Evolutionary conservation across 2,329 filamentous ascomycete genomes (phyloP), one percentile per base, ranked within the genome.

Genomic region (Ascosphaera pollenicola): DNA sequence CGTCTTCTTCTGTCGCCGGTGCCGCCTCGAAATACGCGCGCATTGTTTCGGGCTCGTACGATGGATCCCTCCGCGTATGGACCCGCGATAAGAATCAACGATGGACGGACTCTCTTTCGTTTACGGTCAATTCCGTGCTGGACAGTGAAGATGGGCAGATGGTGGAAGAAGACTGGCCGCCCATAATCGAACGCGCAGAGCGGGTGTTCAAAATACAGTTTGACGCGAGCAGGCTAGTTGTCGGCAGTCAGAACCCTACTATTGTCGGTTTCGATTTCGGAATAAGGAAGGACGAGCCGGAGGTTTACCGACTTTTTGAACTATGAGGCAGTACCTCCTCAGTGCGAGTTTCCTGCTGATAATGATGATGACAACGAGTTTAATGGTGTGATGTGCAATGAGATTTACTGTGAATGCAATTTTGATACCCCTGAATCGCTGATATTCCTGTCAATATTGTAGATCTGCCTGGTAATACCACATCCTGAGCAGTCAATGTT

Each of bases 251-350:
- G 55, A 83, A 89, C 41, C 76, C 76, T 31, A 74, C 78, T 13
- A 95, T 98, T 51, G 83, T 95, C 0, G 89, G 85, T 0, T 98
- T 89, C 89, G 89, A 98, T 56, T 98, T 95, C 65, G 89, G 84
- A 42, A 82, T 84, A 47, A 78, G 73, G 10, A 24, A 24, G 21
- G 5, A 24, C 21, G 21, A 24, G 21, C 21, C 21, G 21, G 21
- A 24, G 21, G 21, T 24, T 24, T 24, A 24, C 10, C 5, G 21
- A 5, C 10, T 24, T 24, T 24, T 24, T 24, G 21, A 24, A 10
- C 10, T 24, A 24, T 24, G 21, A 24, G 21, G 21, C n/a, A n/a
- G n/a, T n/a, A n/a, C n/a, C n/a, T n/a, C n/a, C n/a, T n/a, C n/a
- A n/a, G n/a, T n/a, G n/a, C n/a, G n/a, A n/a, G n/a, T n/a, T 24